Conservation (phyloP, 257 asterid species). For the Solanum rostratum region DNA sequence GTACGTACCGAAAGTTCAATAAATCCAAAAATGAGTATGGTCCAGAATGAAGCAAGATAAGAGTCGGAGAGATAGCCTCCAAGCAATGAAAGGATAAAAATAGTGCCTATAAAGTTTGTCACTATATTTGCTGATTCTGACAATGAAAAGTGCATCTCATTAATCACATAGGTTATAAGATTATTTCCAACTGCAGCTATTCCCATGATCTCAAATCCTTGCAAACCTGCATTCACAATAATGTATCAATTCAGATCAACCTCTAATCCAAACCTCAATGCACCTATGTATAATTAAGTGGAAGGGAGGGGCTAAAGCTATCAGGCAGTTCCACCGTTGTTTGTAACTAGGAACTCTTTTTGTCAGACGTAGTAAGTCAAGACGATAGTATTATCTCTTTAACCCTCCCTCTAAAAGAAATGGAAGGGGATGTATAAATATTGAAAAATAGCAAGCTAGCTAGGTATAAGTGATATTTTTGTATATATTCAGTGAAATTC, state of each 20-base stretch:
- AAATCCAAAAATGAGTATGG: conserved; percentile 76
- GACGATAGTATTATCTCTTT: no score
- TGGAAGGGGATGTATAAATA: no score
- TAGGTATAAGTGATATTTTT: no score
- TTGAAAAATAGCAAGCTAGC: no score
- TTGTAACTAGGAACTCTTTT: no score
- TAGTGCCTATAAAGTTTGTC: conserved; percentile 80
- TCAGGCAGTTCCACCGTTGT: no score
- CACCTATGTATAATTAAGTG: no score
- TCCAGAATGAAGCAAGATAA: conserved; percentile 90
- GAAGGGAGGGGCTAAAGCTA: no score
- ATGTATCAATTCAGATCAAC: neutral
- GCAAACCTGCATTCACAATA: conserved; percentile 43
- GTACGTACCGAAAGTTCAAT: conserved; percentile 70
- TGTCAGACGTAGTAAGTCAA: no score
- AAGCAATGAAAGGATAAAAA: conserved; percentile 65
- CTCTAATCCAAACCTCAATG: neutral
- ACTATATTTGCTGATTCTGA: conserved; percentile 76
- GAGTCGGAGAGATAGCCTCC: conserved; percentile 96
- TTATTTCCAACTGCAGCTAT: conserved; percentile 97
- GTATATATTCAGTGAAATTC: no score
- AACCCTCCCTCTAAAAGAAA: no score
- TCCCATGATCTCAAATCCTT: conserved; percentile 93
- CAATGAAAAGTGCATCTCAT: conserved; percentile 90
- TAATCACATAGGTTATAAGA: conserved; percentile 71